phyloP scores from a whole-genome alignment of 2,329 filamentous ascomycete species.

The Endothia cerciana region DNA sequence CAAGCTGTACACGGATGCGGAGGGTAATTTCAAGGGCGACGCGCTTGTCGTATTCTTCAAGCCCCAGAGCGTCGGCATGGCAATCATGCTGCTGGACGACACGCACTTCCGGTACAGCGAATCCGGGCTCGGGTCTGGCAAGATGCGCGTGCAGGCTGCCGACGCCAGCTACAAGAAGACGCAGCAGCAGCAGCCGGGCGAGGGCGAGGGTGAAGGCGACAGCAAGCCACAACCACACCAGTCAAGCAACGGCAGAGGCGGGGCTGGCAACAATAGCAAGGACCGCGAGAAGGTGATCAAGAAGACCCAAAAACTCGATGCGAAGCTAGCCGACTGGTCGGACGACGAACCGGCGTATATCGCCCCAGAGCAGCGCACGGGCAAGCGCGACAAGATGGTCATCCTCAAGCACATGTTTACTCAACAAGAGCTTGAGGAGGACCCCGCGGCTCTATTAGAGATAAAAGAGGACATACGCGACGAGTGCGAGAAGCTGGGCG shows the following conservation, averaged over 20 bases:
- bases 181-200: conserved; percentile 60
- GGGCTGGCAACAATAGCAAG: conserved; percentile 48
- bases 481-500: conserved; percentile 83
- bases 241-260: conserved; percentile 15
- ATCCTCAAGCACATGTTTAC: conserved; percentile 95
- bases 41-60: conserved; percentile 94
- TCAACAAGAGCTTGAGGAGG: conserved; percentile 79
- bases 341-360: conserved; percentile 74
- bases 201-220: conserved; percentile 37
- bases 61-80: conserved; percentile 86
- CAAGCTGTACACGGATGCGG: conserved; percentile 85
- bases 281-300: conserved; percentile 90
- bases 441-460: conserved; percentile 80
- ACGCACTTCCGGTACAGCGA: conserved; percentile 73
- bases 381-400: conserved; percentile 76
- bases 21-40: conserved; percentile 90
- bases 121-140: conserved; percentile 58
- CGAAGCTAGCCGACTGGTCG: conserved; percentile 92
- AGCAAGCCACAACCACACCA: conserved; percentile 43
- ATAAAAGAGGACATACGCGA: conserved; percentile 95
- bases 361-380: conserved; percentile 47
- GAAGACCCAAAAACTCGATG: conserved; percentile 88
- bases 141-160: conserved; percentile 81
- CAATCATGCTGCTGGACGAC: conserved; percentile 79
- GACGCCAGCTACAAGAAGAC: conserved; percentile 92